Percentiles rank a stretch among this genome's conserved stretches.
Evolutionary conservation across 768 basidiomycete species (phyloP).

Genomic region (Tulasnella sp.): DNA sequence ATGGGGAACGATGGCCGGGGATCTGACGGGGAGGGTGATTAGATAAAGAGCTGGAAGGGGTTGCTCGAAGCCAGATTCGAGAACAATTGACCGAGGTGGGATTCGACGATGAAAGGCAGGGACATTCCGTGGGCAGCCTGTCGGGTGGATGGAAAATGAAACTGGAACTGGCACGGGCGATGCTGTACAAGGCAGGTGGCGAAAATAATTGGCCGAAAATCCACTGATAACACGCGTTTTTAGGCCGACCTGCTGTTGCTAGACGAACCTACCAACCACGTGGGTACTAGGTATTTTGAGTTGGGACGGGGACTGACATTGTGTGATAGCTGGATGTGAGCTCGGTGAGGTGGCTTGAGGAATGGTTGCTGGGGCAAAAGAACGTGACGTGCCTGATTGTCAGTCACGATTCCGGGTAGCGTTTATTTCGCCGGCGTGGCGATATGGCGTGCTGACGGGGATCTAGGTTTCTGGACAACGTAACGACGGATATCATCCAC

Average conservation of each 20-base stretch:
- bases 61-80: conserved; percentile 59
- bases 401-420: conserved; percentile 91
- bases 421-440: background rate
- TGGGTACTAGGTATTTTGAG: conserved; percentile 32
- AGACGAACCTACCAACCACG: conserved; percentile 93
- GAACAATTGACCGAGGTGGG: conserved; percentile 78
- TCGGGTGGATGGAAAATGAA: conserved; percentile 99
- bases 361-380: conserved; percentile 69
- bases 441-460: background rate
- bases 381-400: conserved; percentile 85
- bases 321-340: conserved; percentile 29
- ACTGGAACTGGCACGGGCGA: conserved; percentile 86
- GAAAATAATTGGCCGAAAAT: background rate
- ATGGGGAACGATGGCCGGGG: background rate
- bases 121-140: conserved; percentile 73
- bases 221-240: background rate
- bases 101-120: conserved; percentile 76
- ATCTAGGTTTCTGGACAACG: conserved; percentile 77
- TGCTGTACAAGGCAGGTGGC: conserved; percentile 70
- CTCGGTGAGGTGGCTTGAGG: conserved; percentile 85
- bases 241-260: conserved; percentile 56
- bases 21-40: background rate
- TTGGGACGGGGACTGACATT: background rate
- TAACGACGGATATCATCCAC: conserved; percentile 94
- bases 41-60: conserved; percentile 57